Conservation (phyloP, 768 basidiomycete species). For the Mycena maculata region DNA sequence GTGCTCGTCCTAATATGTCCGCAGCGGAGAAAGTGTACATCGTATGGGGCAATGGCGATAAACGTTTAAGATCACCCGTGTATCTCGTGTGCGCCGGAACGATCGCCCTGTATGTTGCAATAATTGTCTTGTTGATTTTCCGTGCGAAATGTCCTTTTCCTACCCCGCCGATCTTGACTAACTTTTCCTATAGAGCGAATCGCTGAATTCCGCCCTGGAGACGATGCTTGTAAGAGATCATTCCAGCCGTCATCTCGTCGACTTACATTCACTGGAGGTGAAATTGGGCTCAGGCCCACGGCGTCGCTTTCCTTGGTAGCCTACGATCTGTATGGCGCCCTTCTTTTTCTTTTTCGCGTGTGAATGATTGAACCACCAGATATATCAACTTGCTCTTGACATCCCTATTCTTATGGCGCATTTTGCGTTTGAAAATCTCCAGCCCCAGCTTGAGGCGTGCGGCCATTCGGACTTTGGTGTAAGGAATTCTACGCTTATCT, state of each 20-base stretch:
- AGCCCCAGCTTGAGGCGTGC: conserved; percentile 50
- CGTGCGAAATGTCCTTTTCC: conserved; percentile 40
- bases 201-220: conserved; percentile 44
- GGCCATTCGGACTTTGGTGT: conserved; percentile 57
- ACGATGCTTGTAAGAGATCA: conserved; percentile 47
- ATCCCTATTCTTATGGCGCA: conserved; percentile 59
- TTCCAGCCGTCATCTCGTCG: background rate
- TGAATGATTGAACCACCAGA: background rate
- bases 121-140: conserved; percentile 53
- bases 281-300: conserved; percentile 58
- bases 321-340: conserved; percentile 57
- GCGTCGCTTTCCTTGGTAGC: conserved; percentile 57
- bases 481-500: conserved; percentile 22
- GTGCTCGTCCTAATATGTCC: background rate
- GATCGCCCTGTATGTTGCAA: conserved; percentile 51
- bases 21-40: conserved; percentile 59
- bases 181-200: conserved; percentile 46
- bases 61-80: conserved; percentile 51
- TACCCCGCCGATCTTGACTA: background rate
- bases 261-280: conserved; percentile 13
- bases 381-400: conserved; percentile 53
- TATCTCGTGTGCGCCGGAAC: conserved; percentile 55
- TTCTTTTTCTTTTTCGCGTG: background rate
- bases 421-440: conserved; percentile 45
- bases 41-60: conserved; percentile 50